Evolutionary conservation across 2,329 filamentous ascomycete genomes (phyloP).

Genomic region (Penicillium sp.): DNA sequence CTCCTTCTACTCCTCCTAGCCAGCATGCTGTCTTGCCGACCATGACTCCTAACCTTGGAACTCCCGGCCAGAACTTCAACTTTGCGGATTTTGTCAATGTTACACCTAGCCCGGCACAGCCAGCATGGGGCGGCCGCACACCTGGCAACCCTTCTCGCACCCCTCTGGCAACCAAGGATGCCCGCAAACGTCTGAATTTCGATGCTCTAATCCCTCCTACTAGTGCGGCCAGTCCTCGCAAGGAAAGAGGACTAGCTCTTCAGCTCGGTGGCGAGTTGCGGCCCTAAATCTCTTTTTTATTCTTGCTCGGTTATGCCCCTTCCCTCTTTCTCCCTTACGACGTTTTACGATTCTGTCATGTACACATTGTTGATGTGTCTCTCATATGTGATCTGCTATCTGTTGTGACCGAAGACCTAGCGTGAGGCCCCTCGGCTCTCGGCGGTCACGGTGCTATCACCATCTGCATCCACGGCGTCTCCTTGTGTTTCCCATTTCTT

Average conservation of each 20-base stretch:
- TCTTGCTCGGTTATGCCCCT: constrained; percentile 20
- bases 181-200: constrained; percentile 75
- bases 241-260: constrained; percentile 55
- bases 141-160: constrained; percentile 59
- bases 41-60: constrained; percentile 58
- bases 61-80: constrained; percentile 81
- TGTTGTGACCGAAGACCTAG: background rate
- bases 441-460: background rate
- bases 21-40: constrained; percentile 52
- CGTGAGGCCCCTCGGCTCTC: background rate
- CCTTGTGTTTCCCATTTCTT: constrained; percentile 10
- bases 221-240: constrained; percentile 45
- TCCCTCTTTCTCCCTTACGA: constrained; percentile 21
- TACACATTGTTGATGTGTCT: constrained; percentile 15
- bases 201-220: constrained; percentile 62
- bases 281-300: constrained; percentile 35
- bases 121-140: constrained; percentile 63
- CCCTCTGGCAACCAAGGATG: constrained; percentile 62
- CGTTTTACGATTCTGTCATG: constrained; percentile 23
- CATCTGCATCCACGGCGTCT: constrained; percentile 24
- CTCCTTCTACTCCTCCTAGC: constrained; percentile 71
- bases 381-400: constrained; percentile 14
- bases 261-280: constrained; percentile 63
- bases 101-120: constrained; percentile 90
- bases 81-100: constrained; percentile 97